phyloP scores from a whole-genome alignment of 2,329 filamentous ascomycete genomes.

The Tolypocladium inflatum region DNA sequence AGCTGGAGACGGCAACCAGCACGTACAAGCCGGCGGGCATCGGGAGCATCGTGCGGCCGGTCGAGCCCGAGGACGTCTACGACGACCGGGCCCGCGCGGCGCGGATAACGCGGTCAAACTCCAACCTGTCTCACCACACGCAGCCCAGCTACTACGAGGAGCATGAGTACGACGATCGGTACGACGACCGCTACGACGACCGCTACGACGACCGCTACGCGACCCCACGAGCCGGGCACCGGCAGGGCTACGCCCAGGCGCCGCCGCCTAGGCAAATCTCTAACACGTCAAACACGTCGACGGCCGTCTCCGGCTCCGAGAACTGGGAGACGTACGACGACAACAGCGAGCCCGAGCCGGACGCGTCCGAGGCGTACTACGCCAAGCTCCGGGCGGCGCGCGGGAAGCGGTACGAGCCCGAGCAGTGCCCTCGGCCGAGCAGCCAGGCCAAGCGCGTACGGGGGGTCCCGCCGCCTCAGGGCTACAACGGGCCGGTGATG shows the following conservation, averaged over 20 bases:
- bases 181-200: constrained; percentile 15
- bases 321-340: constrained; percentile 98
- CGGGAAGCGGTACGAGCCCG: constrained; percentile 51
- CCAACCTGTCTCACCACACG: constrained; percentile 25
- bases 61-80: constrained; percentile 77
- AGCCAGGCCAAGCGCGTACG: constrained; percentile 43
- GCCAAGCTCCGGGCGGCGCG: constrained; percentile 64
- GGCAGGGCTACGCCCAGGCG: constrained; percentile 29
- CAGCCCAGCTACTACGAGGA: constrained; percentile 21
- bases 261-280: constrained; percentile 52
- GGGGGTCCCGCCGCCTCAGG: constrained; percentile 39
- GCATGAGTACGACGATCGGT: constrained; percentile 15
- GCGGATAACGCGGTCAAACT: constrained; percentile 27
- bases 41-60: constrained; percentile 46
- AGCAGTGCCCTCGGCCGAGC: constrained; percentile 31
- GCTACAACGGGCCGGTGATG: constrained; percentile 37
- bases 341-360: constrained; percentile 64
- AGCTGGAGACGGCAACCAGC: constrained; percentile 40
- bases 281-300: constrained; percentile 58
- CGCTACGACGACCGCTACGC: too few species aligned
- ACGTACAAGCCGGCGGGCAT: constrained; percentile 39
- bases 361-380: constrained; percentile 71
- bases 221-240: constrained; percentile 25
- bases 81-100: constrained; percentile 46
- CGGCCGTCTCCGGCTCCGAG: constrained; percentile 71